Percentiles rank a stretch among this genome's conserved stretches.
Conservation (phyloP, 2,329 filamentous ascomycete species). For the Ramularia endophylla region DNA sequence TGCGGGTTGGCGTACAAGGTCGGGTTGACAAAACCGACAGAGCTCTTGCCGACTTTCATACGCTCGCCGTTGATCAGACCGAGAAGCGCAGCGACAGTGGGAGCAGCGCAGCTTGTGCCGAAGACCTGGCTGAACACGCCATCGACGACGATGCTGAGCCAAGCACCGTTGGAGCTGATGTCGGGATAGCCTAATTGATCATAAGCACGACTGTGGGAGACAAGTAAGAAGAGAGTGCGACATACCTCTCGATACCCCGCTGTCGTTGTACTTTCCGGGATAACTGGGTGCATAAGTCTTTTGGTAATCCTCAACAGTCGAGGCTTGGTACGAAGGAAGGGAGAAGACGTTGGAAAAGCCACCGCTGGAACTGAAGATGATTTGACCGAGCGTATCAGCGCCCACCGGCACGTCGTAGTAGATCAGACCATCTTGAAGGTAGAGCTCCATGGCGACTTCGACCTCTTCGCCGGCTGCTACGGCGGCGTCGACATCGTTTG, state of each 20-base stretch:
- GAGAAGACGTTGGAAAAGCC: constrained; percentile 31
- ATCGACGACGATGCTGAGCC: constrained; percentile 37
- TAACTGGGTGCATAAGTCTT: too few relatives aligned
- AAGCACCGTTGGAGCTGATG: constrained; percentile 33
- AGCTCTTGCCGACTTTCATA: constrained; percentile 17
- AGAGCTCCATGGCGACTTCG: too few relatives aligned
- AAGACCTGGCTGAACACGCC: constrained; percentile 28
- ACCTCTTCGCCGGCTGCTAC: too few relatives aligned
- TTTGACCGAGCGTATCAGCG: too few relatives aligned
- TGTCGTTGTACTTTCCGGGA: too few relatives aligned
- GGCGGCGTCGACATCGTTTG: constrained; percentile 6
- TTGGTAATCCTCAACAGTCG: constrained; percentile 33
- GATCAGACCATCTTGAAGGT: too few relatives aligned
- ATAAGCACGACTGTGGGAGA: too few relatives aligned
- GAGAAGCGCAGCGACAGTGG: constrained; percentile 25
- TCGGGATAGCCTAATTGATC: constrained; percentile 36
- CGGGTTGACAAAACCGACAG: constrained; percentile 31
- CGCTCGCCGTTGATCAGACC: constrained; percentile 25
- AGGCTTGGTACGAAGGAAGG: constrained; percentile 29
- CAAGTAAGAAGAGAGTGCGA: too few relatives aligned
- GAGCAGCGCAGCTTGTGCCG: constrained; percentile 23
- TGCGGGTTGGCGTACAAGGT: constrained; percentile 17
- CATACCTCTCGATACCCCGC: too few relatives aligned
- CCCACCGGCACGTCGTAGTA: too few relatives aligned
- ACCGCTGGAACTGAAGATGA: constrained; percentile 2